Conservation (phyloP, 2,329 filamentous ascomycete genomes). For the Aspergillus versicolor region DNA sequence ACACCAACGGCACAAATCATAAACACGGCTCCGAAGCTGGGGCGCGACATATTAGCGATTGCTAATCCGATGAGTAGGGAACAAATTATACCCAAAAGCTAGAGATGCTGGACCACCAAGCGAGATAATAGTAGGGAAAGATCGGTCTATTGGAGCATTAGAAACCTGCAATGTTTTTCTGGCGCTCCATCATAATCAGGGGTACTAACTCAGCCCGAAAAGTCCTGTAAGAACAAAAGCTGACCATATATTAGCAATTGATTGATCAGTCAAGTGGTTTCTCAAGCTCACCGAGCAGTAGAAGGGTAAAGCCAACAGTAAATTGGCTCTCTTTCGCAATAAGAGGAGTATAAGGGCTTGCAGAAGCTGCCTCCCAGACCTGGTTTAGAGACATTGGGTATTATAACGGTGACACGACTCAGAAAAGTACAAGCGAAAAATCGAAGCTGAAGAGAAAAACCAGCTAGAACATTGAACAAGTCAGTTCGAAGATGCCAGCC, state of each 20-base stretch:
- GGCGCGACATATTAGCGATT: slow-evolving; percentile 17
- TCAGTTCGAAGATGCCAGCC: not conserved
- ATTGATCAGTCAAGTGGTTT: not conserved
- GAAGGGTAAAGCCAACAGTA: slow-evolving; percentile 71
- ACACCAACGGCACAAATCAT: slow-evolving; percentile 99
- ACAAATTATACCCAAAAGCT: slow-evolving; percentile 71
- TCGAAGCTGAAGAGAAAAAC: not conserved
- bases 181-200: not conserved
- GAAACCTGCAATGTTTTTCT: not conserved
- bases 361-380: slow-evolving; percentile 89
- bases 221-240: slow-evolving; percentile 69
- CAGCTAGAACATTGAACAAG: not conserved
- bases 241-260: slow-evolving; percentile 28
- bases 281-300: slow-evolving; percentile 58
- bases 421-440: slow-evolving; percentile 2
- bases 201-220: slow-evolving; percentile 77
- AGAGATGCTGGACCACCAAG: slow-evolving; percentile 84
- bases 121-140: slow-evolving; percentile 70
- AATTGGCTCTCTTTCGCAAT: slow-evolving; percentile 84
- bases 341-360: slow-evolving; percentile 77
- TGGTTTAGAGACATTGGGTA: slow-evolving; percentile 68
- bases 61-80: not conserved
- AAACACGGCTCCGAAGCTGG: slow-evolving; percentile 88
- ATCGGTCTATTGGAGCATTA: slow-evolving; percentile 63
- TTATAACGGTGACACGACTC: slow-evolving; percentile 1